A percentile compares a stretch with the other conserved stretches of the same genome.
phyloP scores from a whole-genome alignment of 1,284 basidiomycete species.

The Boletellus deceptivus region DNA sequence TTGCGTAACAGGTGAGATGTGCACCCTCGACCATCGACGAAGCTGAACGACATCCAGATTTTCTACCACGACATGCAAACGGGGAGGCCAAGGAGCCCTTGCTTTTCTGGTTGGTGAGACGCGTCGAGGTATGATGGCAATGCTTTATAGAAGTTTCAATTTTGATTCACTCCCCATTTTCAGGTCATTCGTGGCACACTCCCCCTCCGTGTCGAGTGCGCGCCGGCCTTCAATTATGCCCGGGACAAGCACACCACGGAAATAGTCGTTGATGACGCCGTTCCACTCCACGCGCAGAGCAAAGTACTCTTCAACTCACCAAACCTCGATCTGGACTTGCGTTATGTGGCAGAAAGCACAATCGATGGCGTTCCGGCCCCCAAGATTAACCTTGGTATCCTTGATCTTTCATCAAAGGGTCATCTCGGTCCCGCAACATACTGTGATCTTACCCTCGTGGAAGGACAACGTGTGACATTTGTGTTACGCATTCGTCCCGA shows the following conservation, averaged over 20 bases:
- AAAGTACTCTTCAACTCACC: constrained; percentile 71
- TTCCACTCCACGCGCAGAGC: constrained; percentile 35
- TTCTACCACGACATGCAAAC: constrained; percentile 65
- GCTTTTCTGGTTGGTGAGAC: constrained; percentile 85
- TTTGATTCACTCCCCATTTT: not conserved
- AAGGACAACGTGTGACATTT: constrained; percentile 87
- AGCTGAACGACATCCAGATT: constrained; percentile 48
- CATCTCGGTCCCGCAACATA: constrained; percentile 60
- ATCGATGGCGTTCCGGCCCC: constrained; percentile 51
- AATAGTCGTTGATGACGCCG: constrained; percentile 49
- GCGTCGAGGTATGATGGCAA: constrained; percentile 61
- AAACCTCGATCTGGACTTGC: constrained; percentile 67
- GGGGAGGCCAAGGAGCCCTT: constrained; percentile 53
- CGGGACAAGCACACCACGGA: constrained; percentile 66
- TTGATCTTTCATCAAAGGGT: constrained; percentile 64
- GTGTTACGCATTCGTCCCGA: constrained; percentile 67
- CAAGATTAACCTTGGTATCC: constrained; percentile 49
- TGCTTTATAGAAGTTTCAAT: not conserved
- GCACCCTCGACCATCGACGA: not conserved
- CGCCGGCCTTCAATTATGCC: constrained; percentile 93
- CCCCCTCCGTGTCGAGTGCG: constrained; percentile 80
- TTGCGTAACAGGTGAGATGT: constrained; percentile 63
- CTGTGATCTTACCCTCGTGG: constrained; percentile 58
- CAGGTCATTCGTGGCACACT: constrained; percentile 76
- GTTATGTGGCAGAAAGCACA: constrained; percentile 63